Evolutionary conservation across 1,284 basidiomycete species (phyloP), one percentile per base, ranked within the genome.

Genomic region (Sporisorium sorghi): DNA sequence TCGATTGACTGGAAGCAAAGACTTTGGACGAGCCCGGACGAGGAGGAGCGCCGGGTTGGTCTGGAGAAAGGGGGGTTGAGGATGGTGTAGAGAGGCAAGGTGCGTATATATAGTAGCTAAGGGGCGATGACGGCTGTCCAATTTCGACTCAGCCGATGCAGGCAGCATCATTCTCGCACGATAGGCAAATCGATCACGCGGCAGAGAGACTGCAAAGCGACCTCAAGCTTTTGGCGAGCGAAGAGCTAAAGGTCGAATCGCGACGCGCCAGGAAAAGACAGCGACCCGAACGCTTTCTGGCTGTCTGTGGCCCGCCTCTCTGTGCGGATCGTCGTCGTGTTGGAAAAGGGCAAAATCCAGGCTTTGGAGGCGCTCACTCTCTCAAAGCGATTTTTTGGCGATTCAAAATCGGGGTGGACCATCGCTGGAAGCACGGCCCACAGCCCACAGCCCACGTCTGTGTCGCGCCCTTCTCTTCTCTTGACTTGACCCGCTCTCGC

Each of bases 101-200:
- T 12, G 21, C 32, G 67, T 70, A 59, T 70, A 63, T 70, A 70
- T n/a, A n/a, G n/a, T 70, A 70, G 26, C 19, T 32, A 30, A 35
- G n/a, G 52, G 35, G 67, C 52, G 67, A 70, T 70, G 67, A 64
- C 28, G 44, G 47, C 19, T 17, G 28, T 12, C 26, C 32, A 23
- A 40, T 28, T 19, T 52, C 21, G 60, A 59, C 67, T 70, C 51
- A 64, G 67, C 60, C 30, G 10, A 14, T 14, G 14, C 26, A 46
- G 26, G 24, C 24, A n/a, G n/a, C n/a, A n/a, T 60, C 9, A 52
- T n/a, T n/a, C 37, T 60, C 67, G 67, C 43, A 63, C 67, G 67
- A 56, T 21, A 60, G 19, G 19, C 10, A 53, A 39, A 12, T 55
- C 60, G 53, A 56, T 62, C 53, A 56, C 60, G 53, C 14, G 28